Evolutionary conservation across 192 early-diverging fungal species (phyloP).

Genomic region (Entophlyctis luteolus): DNA sequence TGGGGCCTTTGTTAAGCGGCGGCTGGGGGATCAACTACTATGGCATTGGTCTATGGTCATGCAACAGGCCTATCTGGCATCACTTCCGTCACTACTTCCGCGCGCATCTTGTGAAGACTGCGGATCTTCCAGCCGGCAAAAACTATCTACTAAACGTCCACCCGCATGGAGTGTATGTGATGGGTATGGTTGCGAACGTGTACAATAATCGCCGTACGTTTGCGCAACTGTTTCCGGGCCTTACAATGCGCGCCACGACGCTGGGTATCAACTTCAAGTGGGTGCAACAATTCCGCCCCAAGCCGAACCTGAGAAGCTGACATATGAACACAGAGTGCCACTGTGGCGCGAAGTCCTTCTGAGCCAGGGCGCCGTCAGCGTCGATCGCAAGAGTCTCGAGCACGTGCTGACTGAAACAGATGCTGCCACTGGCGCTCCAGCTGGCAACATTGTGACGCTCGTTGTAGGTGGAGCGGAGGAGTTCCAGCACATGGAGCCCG

Average conservation of each 20-base stretch:
- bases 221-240: conserved; percentile 20
- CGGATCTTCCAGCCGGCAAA: conserved; percentile 63
- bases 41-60: conserved; percentile 24
- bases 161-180: conserved; percentile 55
- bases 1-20: too few relatives aligned
- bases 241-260: conserved; percentile 18
- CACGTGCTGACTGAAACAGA: conserved; percentile 14
- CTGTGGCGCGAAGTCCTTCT: conserved; percentile 31
- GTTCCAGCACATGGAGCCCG: conserved; percentile 27
- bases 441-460: not conserved
- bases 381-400: conserved; percentile 16
- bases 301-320: too few relatives aligned
- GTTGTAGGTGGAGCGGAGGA: conserved; percentile 41
- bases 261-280: conserved; percentile 26
- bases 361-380: conserved; percentile 13
- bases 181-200: conserved; percentile 1
- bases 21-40: conserved; percentile 16
- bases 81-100: conserved; percentile 72
- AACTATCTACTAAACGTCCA: conserved; percentile 83
- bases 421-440: not conserved
- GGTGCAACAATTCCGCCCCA: too few relatives aligned
- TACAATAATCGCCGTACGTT: conserved; percentile 2
- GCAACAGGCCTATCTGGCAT: conserved; percentile 57
- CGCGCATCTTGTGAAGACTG: conserved; percentile 66
- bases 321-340: too few relatives aligned